Conservation (phyloP, 2,329 filamentous ascomycete species). For the Zymoseptoria passerinii region DNA sequence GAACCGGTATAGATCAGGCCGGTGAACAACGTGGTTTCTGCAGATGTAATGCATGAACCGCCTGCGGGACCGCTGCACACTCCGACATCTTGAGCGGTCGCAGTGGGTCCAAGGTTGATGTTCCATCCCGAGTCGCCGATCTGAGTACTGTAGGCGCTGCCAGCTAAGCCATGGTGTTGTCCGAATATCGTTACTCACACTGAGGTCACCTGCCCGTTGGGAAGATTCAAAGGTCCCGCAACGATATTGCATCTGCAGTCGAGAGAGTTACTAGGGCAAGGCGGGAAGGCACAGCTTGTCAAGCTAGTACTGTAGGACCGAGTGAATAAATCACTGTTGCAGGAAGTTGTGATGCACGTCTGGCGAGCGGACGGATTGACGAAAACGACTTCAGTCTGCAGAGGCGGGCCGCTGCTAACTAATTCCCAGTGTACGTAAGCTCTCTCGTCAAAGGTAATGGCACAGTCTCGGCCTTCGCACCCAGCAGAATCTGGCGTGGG, state of each 20-base stretch:
- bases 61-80: slow-evolving; percentile 5
- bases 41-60: slow-evolving; percentile 5
- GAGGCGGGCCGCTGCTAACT: slow-evolving; percentile 2
- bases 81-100: slow-evolving; percentile 10
- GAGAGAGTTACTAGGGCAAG: slow-evolving; percentile 18
- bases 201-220: slow-evolving; percentile 10
- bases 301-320: slow-evolving; percentile 11
- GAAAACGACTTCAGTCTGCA: slow-evolving; percentile 14
- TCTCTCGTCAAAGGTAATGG: slow-evolving; percentile 13
- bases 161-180: neutral
- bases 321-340: slow-evolving; percentile 16
- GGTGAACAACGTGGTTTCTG: slow-evolving; percentile 3
- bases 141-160: slow-evolving; percentile 9
- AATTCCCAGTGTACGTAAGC: slow-evolving; percentile 15
- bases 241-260: slow-evolving; percentile 19
- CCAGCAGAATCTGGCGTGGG: slow-evolving; percentile 3
- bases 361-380: slow-evolving; percentile 8
- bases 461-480: slow-evolving; percentile 12
- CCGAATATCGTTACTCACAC: slow-evolving; percentile 7
- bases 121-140: slow-evolving; percentile 14
- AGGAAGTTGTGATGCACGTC: slow-evolving; percentile 18
- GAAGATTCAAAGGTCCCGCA: slow-evolving; percentile 13
- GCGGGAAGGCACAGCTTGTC: slow-evolving; percentile 8
- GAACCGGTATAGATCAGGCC: slow-evolving; percentile 15
- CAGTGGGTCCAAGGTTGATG: slow-evolving; percentile 16